phyloP scores from a whole-genome alignment of 2,329 filamentous ascomycete species.

The Aureobasidium sp. region DNA sequence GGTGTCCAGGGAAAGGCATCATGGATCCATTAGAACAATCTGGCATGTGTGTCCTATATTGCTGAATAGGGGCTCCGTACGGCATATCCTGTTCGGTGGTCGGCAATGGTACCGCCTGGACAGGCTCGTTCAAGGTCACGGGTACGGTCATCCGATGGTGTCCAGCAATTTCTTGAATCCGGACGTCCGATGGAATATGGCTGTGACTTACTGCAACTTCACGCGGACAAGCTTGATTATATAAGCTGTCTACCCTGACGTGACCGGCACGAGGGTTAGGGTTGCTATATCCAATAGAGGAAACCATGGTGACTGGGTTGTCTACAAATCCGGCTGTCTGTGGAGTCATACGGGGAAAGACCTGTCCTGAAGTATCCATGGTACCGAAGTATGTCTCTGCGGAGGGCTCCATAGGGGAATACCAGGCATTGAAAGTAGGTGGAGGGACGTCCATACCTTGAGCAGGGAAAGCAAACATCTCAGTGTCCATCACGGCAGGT shows the following conservation, averaged over 20 bases:
- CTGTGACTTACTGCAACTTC: slow-evolving; percentile 12
- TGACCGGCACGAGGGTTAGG: background rate
- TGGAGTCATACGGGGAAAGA: background rate
- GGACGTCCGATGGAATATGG: background rate
- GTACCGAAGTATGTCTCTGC: background rate
- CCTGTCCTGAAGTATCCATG: background rate
- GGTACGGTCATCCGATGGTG: slow-evolving; percentile 5
- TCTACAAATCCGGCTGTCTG: slow-evolving; percentile 17
- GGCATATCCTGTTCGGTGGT: background rate
- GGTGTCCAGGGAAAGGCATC: background rate
- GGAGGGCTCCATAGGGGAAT: background rate
- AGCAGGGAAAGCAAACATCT: slow-evolving; percentile 4
- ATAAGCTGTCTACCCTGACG: slow-evolving; percentile 8
- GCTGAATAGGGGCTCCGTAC: slow-evolving; percentile 8
- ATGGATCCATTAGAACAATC: background rate
- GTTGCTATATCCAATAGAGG: background rate
- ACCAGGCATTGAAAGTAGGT: background rate
- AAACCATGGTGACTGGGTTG: background rate
- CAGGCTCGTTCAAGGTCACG: background rate
- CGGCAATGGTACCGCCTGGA: background rate
- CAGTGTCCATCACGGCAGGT: background rate
- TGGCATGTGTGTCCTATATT: slow-evolving; percentile 1
- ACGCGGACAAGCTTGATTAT: slow-evolving; percentile 4
- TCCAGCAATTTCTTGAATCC: background rate
- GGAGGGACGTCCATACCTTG: background rate